Percentiles rank a stretch among this genome's conserved stretches.
phyloP scores from a whole-genome alignment of 345 rosid species.

The Tarenaya hassleriana region DNA sequence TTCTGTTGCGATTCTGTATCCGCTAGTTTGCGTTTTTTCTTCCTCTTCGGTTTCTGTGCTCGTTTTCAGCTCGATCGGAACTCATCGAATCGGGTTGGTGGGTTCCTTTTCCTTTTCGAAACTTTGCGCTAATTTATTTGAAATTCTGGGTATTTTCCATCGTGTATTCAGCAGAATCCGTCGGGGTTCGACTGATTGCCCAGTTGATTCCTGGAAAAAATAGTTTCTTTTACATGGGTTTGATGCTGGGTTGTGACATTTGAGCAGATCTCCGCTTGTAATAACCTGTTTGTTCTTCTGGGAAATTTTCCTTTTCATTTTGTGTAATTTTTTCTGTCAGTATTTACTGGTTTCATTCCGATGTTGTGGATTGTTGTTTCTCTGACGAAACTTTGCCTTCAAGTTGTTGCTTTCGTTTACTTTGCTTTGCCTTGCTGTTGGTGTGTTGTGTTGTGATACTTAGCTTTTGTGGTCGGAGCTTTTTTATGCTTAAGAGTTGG shows the following conservation, averaged over 20 bases:
- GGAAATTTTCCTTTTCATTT: too few species aligned
- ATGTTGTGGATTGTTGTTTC: slow-evolving; percentile 9
- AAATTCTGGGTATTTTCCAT: slow-evolving; percentile 1
- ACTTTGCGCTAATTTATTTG: background rate
- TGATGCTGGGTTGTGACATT: background rate
- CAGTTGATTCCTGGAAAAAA: background rate
- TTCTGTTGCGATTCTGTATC: background rate
- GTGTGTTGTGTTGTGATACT: slow-evolving; percentile 16
- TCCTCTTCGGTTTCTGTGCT: slow-evolving; percentile 5
- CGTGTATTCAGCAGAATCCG: slow-evolving; percentile 1
- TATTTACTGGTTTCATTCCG: background rate
- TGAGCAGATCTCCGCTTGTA: slow-evolving; percentile 19
- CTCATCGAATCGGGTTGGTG: slow-evolving; percentile 17
- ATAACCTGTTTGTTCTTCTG: slow-evolving; percentile 2
- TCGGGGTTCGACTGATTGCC: slow-evolving; percentile 9
- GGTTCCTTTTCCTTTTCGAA: slow-evolving; percentile 12
- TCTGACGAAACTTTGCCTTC: slow-evolving; percentile 22
- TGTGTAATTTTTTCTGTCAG: background rate
- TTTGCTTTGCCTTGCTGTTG: slow-evolving; percentile 15
- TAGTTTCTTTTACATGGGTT: slow-evolving; percentile 1
- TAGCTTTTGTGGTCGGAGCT: slow-evolving; percentile 12
- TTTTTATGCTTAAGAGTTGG: too few species aligned
- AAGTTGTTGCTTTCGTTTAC: slow-evolving; percentile 21
- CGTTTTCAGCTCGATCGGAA: slow-evolving; percentile 16
- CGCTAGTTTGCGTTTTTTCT: background rate